phyloP scores from a whole-genome alignment of 306 rosid species.

The Oemleria cerasiformis region DNA sequence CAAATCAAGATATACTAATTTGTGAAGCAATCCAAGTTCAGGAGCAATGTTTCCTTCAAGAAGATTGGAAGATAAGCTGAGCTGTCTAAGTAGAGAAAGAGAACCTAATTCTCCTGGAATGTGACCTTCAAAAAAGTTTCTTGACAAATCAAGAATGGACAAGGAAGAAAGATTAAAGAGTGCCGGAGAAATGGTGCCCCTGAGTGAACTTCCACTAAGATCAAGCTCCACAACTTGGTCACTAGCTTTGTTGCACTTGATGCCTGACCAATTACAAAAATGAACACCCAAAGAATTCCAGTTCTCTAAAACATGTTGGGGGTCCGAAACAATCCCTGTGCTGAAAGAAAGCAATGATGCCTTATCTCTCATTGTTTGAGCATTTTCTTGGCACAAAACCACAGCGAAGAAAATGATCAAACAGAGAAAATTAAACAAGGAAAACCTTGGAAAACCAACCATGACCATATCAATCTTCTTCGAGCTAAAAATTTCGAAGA shows the following conservation, averaged over 20 bases:
- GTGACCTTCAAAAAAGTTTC: conserved; percentile 58
- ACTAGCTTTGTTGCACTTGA: conserved; percentile 63
- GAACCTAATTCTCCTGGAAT: conserved; percentile 70
- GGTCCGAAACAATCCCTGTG: conserved; percentile 67
- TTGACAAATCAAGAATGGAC: conserved; percentile 70
- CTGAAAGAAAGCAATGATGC: conserved; percentile 66
- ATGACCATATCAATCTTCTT: conserved; percentile 15
- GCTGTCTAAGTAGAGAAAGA: conserved; percentile 47
- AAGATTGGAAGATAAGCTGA: conserved; percentile 61
- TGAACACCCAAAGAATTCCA: conserved; percentile 51
- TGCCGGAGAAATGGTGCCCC: conserved; percentile 71
- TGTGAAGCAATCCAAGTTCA: conserved; percentile 61
- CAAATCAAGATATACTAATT: conserved; percentile 65
- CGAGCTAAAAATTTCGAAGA: conserved; percentile 14
- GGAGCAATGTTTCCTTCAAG: conserved; percentile 60
- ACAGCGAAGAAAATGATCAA: conserved; percentile 25
- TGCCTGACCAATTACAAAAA: conserved; percentile 74
- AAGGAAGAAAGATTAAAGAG: conserved; percentile 65
- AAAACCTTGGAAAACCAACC: conserved; percentile 34
- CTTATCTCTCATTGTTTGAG: conserved; percentile 37
- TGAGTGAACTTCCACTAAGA: conserved; percentile 59
- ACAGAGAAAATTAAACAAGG: conserved; percentile 30
- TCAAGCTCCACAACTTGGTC: conserved; percentile 65
- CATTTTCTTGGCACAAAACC: conserved; percentile 31
- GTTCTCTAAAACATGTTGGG: conserved; percentile 40